These are phyloP conservation scores for Cutaneotrichosporon cutaneum DNA, from an alignment of 1,284 basidiomycete genomes.

Conservation along the genomic window DNA sequence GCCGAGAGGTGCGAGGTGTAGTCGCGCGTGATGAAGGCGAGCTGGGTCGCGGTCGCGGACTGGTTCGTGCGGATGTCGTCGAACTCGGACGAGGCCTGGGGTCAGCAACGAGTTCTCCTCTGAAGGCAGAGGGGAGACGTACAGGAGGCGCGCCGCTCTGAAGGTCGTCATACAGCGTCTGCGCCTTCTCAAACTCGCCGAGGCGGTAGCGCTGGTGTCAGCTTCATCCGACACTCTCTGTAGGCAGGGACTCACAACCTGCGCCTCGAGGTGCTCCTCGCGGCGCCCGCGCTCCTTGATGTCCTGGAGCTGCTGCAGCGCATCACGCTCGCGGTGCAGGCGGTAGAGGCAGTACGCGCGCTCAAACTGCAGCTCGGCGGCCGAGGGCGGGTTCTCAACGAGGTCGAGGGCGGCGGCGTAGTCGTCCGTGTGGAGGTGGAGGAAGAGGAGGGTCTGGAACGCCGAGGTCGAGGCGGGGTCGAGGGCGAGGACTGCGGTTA, in stretches of 20 bases:
- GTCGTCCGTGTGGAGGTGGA: constrained; percentile 78
- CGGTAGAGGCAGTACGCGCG: constrained; percentile 78
- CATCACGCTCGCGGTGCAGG: constrained; percentile 68
- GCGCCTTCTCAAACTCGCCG: constrained; percentile 68
- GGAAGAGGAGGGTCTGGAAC: constrained; percentile 73
- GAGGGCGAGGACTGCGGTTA: constrained; percentile 63
- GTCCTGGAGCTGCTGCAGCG: constrained; percentile 58
- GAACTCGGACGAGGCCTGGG: constrained; percentile 78
- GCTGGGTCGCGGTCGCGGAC: constrained; percentile 70
- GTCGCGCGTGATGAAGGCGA: constrained; percentile 72
- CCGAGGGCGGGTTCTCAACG: constrained; percentile 45
- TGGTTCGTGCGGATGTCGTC: constrained; percentile 80
- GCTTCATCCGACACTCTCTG: not conserved
- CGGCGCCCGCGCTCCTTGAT: constrained; percentile 62
- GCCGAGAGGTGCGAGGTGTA: constrained; percentile 58
- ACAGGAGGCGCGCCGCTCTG: constrained; percentile 47
- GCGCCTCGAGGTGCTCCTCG: constrained; percentile 75
- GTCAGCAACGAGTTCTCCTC: not conserved
- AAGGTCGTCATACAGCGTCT: constrained; percentile 72
- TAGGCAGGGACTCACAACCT: constrained; percentile 62
- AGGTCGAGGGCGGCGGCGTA: constrained; percentile 50
- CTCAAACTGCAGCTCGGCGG: constrained; percentile 61
- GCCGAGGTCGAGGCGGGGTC: constrained; percentile 69
- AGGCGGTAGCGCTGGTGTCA: constrained; percentile 66
- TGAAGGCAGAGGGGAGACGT: not conserved